Evolutionary conservation across 139 green algal species (phyloP).

Genomic region (Haematococcus lacustris): DNA sequence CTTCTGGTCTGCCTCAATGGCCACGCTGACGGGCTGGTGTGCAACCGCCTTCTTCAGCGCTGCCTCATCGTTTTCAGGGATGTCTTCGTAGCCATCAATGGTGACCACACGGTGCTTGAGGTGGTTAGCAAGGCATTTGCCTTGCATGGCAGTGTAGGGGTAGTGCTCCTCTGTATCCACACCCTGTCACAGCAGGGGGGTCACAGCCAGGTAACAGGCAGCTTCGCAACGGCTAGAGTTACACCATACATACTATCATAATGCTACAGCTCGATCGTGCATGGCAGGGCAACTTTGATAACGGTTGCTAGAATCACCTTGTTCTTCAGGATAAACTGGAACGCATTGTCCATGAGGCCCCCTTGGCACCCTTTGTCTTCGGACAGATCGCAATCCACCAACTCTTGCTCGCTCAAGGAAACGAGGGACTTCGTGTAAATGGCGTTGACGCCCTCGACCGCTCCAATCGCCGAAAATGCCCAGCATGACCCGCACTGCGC

Average conservation of each 20-base stretch:
- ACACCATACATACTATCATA: too few species aligned
- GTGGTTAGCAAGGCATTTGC: slow-evolving; percentile 30
- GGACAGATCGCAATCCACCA: slow-evolving; percentile 82
- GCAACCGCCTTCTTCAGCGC: slow-evolving; percentile 59
- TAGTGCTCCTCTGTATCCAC: slow-evolving; percentile 89
- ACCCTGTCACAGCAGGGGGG: too few species aligned
- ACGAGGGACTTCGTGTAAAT: slow-evolving; percentile 77
- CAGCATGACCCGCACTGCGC: slow-evolving; percentile 87
- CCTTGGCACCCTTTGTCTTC: slow-evolving; percentile 73
- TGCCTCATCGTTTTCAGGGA: slow-evolving; percentile 73
- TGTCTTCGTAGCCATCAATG: slow-evolving; percentile 81
- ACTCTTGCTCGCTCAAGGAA: slow-evolving; percentile 87
- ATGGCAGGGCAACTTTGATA: too few species aligned
- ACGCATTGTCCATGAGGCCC: slow-evolving; percentile 92
- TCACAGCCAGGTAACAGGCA: too few species aligned
- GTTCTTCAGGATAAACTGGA: slow-evolving; percentile 77
- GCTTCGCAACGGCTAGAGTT: too few species aligned
- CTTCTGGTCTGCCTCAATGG: slow-evolving; percentile 86
- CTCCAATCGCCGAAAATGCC: slow-evolving; percentile 89
- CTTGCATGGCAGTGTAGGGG: slow-evolving; percentile 47
- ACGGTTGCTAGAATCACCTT: too few species aligned
- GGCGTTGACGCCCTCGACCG: slow-evolving; percentile 84
- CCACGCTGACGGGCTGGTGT: slow-evolving; percentile 86
- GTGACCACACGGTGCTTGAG: slow-evolving; percentile 32
- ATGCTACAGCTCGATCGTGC: too few species aligned